Conservation (phyloP, 1,139 yeast species). For the Taphrina communis region DNA sequence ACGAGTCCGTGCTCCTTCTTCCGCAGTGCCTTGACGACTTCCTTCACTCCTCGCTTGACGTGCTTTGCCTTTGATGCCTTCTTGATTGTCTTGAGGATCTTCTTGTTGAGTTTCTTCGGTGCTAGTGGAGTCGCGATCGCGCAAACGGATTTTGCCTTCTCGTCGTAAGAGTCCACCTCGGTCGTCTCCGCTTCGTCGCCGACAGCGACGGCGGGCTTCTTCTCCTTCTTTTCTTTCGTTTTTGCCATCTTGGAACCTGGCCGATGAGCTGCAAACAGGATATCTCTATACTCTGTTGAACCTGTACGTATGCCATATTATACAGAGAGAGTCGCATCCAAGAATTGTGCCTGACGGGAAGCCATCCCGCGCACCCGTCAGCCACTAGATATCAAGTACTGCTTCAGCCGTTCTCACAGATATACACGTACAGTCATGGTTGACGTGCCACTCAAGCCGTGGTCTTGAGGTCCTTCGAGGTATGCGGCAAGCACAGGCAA, state of each 20-base stretch:
- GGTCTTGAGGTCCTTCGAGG: too few species aligned
- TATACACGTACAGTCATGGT: too few species aligned
- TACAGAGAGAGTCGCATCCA: not conserved
- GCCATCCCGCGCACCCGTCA: conserved; percentile 1
- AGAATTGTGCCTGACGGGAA: conserved; percentile 1
- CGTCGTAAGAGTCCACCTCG: conserved; percentile 82
- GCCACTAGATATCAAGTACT: not conserved
- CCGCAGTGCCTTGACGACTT: conserved; percentile 95
- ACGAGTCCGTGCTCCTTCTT: conserved; percentile 98
- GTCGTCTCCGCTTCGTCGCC: conserved; percentile 17
- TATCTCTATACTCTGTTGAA: too few species aligned
- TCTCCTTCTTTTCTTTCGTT: conserved; percentile 41
- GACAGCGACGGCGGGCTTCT: conserved; percentile 14
- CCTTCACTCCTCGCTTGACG: conserved; percentile 98
- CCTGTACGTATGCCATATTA: too few species aligned
- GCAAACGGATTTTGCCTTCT: conserved; percentile 84
- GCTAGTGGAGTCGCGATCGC: conserved; percentile 96
- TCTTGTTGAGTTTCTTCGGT: conserved; percentile 92
- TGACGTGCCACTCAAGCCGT: not conserved
- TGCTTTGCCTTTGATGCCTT: conserved; percentile 96
- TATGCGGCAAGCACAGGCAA: too few species aligned
- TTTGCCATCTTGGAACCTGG: conserved; percentile 24
- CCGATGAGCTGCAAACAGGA: not conserved
- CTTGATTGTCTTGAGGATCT: conserved; percentile 91
- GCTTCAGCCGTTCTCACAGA: too few species aligned